Percentiles rank a stretch among this genome's conserved stretches.
These are phyloP conservation scores for Lithospermum erythrorhizon DNA, from an alignment of 257 asterid genomes.

Conservation along the genomic window DNA sequence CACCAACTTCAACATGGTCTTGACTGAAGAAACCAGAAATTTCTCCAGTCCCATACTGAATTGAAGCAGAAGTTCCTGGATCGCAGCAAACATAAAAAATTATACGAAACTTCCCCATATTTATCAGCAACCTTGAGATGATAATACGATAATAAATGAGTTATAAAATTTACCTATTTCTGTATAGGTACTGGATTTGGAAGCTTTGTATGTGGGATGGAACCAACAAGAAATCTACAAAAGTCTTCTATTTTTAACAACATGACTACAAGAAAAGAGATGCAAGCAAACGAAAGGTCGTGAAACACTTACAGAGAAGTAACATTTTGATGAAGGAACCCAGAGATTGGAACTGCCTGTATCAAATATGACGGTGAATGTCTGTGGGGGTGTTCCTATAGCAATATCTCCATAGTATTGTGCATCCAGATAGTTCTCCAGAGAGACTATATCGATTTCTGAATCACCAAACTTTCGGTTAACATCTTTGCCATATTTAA, in stretches of 20 bases:
- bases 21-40: conserved; percentile 81
- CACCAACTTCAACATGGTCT: conserved; percentile 85
- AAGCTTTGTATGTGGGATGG: conserved; percentile 68
- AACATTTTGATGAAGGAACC: conserved; percentile 93
- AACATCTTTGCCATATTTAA: conserved; percentile 23
- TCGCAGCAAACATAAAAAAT: background rate
- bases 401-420: conserved; percentile 88
- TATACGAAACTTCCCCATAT: background rate
- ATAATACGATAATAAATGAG: background rate
- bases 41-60: conserved; percentile 79
- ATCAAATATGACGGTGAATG: conserved; percentile 72
- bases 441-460: conserved; percentile 32
- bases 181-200: conserved; percentile 57
- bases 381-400: conserved; percentile 91
- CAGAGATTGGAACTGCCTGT: conserved; percentile 97
- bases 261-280: background rate
- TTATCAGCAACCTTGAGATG: background rate
- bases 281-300: conserved; percentile 2
- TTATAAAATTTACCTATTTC: conserved; percentile 44
- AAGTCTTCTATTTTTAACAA: background rate
- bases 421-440: conserved; percentile 87
- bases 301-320: conserved; percentile 67
- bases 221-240: conserved; percentile 83
- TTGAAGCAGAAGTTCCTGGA: conserved; percentile 64
- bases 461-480: conserved; percentile 40